Evolutionary conservation across 2,329 filamentous ascomycete species (phyloP).

Genomic region (Trichoderma breve): DNA sequence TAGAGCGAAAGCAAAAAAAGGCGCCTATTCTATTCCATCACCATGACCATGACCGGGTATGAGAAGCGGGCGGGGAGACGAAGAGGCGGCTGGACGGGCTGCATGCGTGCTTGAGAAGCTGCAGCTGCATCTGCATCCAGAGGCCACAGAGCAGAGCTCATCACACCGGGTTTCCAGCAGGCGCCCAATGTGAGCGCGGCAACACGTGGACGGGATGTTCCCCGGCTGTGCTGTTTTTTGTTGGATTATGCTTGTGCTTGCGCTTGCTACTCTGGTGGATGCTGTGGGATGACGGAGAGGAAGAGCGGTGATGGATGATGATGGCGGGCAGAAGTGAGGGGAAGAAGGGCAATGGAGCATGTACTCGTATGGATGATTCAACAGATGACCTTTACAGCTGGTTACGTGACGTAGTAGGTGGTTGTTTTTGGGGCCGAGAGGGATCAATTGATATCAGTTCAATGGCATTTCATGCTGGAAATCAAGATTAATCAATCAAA

Average conservation of each 20-base stretch:
- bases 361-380: background rate
- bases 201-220: background rate
- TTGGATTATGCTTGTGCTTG: background rate
- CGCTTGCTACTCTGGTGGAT: background rate
- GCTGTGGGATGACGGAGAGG: background rate
- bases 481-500: background rate
- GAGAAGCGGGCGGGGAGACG: constrained; percentile 1
- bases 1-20: background rate
- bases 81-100: background rate
- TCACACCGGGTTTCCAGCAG: constrained; percentile 1
- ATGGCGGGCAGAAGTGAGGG: background rate
- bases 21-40: background rate
- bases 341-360: background rate
- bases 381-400: background rate
- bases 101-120: constrained; percentile 3
- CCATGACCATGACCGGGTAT: background rate
- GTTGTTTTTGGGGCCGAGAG: background rate
- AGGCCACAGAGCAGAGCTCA: background rate
- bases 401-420: background rate
- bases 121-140: background rate
- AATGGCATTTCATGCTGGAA: background rate
- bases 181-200: constrained; percentile 2
- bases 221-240: background rate
- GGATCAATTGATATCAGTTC: background rate
- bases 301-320: constrained; percentile 6